Evolutionary conservation across 371 early-diverging fungal species (phyloP), one percentile per base, ranked within the genome.

Genomic region (Syncephalis fuscata): DNA sequence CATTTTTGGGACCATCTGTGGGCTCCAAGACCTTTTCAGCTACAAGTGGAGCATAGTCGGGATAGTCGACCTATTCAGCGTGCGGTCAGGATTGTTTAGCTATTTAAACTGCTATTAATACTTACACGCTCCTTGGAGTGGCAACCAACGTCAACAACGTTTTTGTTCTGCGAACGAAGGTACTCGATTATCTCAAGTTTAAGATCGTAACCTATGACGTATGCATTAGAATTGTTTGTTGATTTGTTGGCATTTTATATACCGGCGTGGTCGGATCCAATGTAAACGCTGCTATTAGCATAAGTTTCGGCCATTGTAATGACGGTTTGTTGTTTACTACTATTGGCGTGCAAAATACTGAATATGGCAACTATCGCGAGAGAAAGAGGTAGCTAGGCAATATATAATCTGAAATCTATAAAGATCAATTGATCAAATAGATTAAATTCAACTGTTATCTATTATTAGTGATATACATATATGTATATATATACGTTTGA

Each of bases 241-340:
- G 22, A 14, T 2, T 38, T 27, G 17, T 21, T 38, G 19, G 38
- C n/a, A 14, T 22, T 20, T 3, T 3, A 21, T 2, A 9, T 51
- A 51, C 46, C 52, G 7, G 52, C 52, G 40, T 52, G 52, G 20
- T 52, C 52, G 10, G 52, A 52, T 14, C 46, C 52, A 40, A 52
- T 47, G 25, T 36, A 46, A 15, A 46, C 32, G 4, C 7, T 32
- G 32, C 32, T 32, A 32, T 32, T 32, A 11, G 11, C 32, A 32
- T 32, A 32, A 32, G 32, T 32, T 4, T 32, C 32, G 32, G 32
- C 11, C 32, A 32, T 32, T 11, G 4, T 32, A 32, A 11, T 11
- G 32, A n/a, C n/a, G n/a, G n/a, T n/a, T n/a, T n/a, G n/a, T n/a
- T n/a, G n/a, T n/a, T n/a, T n/a, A n/a, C n/a, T n/a, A n/a, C n/a